A percentile compares a stretch with the other conserved stretches of the same genome.
Evolutionary conservation across 2,329 filamentous ascomycete genomes (phyloP).

Genomic region (Botrytis aclada): DNA sequence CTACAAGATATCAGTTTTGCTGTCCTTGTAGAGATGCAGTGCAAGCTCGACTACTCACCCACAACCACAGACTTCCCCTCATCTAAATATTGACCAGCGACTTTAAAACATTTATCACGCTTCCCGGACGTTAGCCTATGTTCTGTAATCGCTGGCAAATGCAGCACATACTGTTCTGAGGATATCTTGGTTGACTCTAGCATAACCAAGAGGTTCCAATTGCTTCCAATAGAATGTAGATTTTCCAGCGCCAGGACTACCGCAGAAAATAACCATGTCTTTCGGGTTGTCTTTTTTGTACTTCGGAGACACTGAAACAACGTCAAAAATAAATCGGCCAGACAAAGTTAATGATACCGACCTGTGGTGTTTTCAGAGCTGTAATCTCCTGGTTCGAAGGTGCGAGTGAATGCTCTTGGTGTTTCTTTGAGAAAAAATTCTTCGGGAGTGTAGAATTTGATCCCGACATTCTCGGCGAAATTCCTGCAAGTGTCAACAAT

Average conservation of each 20-base stretch:
- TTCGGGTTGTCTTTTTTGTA: conserved; percentile 58
- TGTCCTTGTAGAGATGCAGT: conserved; percentile 16
- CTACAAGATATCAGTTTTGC: conserved; percentile 44
- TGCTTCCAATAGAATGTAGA: conserved; percentile 83
- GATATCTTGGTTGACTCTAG: conserved; percentile 84
- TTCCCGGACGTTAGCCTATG: conserved; percentile 33
- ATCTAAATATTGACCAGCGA: conserved; percentile 62
- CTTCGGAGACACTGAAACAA: conserved; percentile 26
- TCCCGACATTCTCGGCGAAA: conserved; percentile 79
- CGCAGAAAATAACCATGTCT: conserved; percentile 83
- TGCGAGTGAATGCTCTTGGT: conserved; percentile 61
- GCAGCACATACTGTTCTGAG: conserved; percentile 62
- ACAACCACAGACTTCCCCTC: conserved; percentile 69
- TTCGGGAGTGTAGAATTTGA: conserved; percentile 82
- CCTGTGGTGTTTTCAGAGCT: conserved; percentile 38
- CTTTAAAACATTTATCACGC: conserved; percentile 66
- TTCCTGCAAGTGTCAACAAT: conserved; percentile 51
- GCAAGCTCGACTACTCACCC: conserved; percentile 52
- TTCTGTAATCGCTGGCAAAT: conserved; percentile 9
- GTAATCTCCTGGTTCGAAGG: conserved; percentile 68
- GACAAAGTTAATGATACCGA: conserved; percentile 26
- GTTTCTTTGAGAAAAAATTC: conserved; percentile 78
- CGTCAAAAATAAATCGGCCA: conserved; percentile 12
- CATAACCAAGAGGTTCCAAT: conserved; percentile 74
- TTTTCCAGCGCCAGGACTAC: conserved; percentile 86